These are phyloP conservation scores for Escallonia rubra DNA, from an alignment of 129 eudicot species.

Conservation along the genomic window DNA sequence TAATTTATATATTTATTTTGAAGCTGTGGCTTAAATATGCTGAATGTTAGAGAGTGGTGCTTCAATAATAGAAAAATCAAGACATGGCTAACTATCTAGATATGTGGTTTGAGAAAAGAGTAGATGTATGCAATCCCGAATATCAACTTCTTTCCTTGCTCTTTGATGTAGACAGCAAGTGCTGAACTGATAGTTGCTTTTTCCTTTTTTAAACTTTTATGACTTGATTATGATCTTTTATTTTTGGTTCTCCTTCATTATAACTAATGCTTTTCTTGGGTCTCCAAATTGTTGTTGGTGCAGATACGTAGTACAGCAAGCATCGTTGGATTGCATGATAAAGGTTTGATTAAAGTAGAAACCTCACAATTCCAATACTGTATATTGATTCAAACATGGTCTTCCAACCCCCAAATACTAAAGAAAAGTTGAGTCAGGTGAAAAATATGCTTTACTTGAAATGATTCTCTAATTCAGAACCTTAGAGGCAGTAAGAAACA, in stretches of 20 bases:
- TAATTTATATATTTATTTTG: too few species aligned
- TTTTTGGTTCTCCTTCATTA: neutral
- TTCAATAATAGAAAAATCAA: too few species aligned
- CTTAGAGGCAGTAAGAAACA: too few species aligned
- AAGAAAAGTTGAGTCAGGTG: neutral
- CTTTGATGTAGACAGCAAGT: too few species aligned
- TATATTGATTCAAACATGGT: neutral
- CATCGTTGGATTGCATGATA: slow-evolving; percentile 87
- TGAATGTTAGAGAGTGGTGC: too few species aligned
- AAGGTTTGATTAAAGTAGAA: slow-evolving; percentile 48
- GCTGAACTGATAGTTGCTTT: too few species aligned
- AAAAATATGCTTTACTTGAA: neutral
- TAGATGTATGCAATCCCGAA: too few species aligned
- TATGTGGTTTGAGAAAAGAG: too few species aligned
- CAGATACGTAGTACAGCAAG: slow-evolving; percentile 76
- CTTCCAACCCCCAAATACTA: neutral
- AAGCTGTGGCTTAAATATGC: too few species aligned
- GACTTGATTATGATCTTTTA: neutral
- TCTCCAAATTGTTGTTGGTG: slow-evolving; percentile 13
- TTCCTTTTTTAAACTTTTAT: neutral
- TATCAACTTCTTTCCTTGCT: too few species aligned
- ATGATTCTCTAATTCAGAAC: neutral
- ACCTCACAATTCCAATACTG: neutral
- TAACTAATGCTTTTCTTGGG: neutral
- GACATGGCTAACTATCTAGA: too few species aligned